A percentile compares a stretch with the other conserved stretches of the same genome.
These are phyloP conservation scores for Agaricus bisporus DNA, from an alignment of 768 basidiomycete genomes.

Conservation along the genomic window DNA sequence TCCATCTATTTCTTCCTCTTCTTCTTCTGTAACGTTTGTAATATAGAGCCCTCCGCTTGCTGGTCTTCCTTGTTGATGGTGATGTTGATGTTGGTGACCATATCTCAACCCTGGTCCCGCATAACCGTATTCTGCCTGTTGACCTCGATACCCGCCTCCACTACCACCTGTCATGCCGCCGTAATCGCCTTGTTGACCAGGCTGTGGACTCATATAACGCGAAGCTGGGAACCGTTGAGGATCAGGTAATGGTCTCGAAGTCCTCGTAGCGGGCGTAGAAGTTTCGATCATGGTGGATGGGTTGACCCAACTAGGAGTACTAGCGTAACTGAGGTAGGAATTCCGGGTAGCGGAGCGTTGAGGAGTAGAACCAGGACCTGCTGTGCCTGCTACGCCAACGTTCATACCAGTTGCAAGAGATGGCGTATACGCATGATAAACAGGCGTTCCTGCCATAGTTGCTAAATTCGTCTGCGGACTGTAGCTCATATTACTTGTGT, in stretches of 20 bases:
- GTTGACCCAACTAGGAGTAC: conserved; percentile 7
- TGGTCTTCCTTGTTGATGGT: background rate
- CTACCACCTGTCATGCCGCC: background rate
- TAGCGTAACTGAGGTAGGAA: conserved; percentile 10
- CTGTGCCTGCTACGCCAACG: too few relatives aligned
- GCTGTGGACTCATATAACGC: background rate
- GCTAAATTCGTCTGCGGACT: too few relatives aligned
- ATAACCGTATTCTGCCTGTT: background rate
- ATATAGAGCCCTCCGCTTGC: conserved; percentile 3
- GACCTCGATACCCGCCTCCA: too few relatives aligned
- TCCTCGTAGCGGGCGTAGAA: conserved; percentile 2
- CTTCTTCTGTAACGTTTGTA: conserved; percentile 3
- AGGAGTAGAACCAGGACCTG: too few relatives aligned
- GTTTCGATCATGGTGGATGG: conserved; percentile 9
- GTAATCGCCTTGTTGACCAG: background rate
- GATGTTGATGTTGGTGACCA: too few relatives aligned
- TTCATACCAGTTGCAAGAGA: too few relatives aligned
- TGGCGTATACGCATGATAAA: too few relatives aligned
- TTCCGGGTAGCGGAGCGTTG: background rate
- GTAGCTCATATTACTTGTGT: too few relatives aligned
- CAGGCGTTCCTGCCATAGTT: too few relatives aligned
- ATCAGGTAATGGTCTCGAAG: conserved; percentile 5
- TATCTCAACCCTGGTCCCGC: background rate
- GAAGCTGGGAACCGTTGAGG: background rate
- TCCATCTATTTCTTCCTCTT: background rate